Evolutionary conservation across 768 basidiomycete species (phyloP).

Genomic region (Suillus sp.): DNA sequence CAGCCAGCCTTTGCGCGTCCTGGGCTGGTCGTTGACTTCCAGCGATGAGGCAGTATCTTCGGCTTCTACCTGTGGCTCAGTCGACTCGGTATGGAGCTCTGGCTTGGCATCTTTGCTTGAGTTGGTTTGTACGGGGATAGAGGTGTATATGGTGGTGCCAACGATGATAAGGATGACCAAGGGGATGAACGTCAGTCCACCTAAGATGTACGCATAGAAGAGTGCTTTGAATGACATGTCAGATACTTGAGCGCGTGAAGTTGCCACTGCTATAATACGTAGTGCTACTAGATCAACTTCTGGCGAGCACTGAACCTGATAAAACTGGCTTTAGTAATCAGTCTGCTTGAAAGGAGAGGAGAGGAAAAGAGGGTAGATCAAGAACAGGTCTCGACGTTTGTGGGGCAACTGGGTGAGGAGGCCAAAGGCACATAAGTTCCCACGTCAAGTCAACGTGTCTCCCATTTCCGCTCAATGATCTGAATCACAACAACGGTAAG

Average conservation of each 20-base stretch:
- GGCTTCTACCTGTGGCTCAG: slow-evolving; percentile 27
- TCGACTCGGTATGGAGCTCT: slow-evolving; percentile 25
- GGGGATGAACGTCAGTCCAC: slow-evolving; percentile 89
- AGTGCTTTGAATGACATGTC: slow-evolving; percentile 71
- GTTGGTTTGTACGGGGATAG: slow-evolving; percentile 71
- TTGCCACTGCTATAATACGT: neutral
- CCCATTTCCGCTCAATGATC: neutral
- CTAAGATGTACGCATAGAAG: slow-evolving; percentile 84
- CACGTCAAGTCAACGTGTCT: slow-evolving; percentile 5
- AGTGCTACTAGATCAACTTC: neutral
- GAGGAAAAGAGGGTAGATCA: neutral
- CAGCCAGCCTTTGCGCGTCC: slow-evolving; percentile 78
- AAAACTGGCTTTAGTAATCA: slow-evolving; percentile 1
- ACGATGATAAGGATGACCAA: slow-evolving; percentile 61
- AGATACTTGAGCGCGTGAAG: neutral
- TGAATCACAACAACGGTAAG: neutral
- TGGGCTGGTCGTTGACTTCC: slow-evolving; percentile 58
- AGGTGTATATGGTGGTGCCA: slow-evolving; percentile 76
- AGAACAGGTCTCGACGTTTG: slow-evolving; percentile 1
- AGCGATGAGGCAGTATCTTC: slow-evolving; percentile 14
- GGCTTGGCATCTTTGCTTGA: slow-evolving; percentile 41
- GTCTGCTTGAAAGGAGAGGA: neutral
- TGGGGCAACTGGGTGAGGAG: slow-evolving; percentile 1
- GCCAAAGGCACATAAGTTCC: neutral
- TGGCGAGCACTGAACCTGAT: neutral